Conservation (phyloP, 768 basidiomycete genomes). For the Paxillus involutus region DNA sequence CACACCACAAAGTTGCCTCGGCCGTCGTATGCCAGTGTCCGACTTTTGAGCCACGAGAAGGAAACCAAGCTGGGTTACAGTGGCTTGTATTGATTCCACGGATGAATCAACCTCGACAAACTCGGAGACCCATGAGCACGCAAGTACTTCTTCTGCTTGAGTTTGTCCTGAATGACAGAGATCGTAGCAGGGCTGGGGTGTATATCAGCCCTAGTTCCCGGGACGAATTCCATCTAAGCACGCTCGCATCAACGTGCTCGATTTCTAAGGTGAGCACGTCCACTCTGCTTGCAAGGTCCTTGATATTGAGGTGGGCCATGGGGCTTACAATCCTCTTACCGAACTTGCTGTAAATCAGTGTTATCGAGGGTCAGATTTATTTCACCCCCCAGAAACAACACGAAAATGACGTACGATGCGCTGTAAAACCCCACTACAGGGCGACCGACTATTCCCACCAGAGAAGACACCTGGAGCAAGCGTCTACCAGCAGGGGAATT, state of each 20-base stretch:
- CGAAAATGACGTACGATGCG: no score
- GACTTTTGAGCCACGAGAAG: constrained; percentile 95
- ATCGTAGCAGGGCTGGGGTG: constrained; percentile 86
- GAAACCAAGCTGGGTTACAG: constrained; percentile 62
- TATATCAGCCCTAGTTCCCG: constrained; percentile 34
- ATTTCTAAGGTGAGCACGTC: constrained; percentile 95
- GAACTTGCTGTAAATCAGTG: no score
- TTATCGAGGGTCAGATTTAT: no score
- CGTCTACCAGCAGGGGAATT: no score
- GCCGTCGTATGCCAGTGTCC: constrained; percentile 96
- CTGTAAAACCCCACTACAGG: no score
- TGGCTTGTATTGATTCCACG: constrained; percentile 49
- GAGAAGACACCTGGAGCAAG: no score
- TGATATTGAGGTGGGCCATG: no score
- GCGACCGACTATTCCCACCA: no score
- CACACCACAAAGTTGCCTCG: constrained; percentile 85
- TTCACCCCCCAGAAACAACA: no score
- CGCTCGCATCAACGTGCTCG: constrained; percentile 85
- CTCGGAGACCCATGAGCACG: constrained; percentile 46
- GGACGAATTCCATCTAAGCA: constrained; percentile 46
- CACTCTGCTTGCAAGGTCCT: constrained; percentile 73
- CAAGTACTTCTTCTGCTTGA: constrained; percentile 65
- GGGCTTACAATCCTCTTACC: no score
- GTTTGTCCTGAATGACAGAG: constrained; percentile 78
- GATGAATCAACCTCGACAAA: constrained; percentile 62